A percentile compares a stretch with the other conserved stretches of the same genome.
Conservation (phyloP, 2,329 filamentous ascomycete genomes). For the Claviceps arundinis region DNA sequence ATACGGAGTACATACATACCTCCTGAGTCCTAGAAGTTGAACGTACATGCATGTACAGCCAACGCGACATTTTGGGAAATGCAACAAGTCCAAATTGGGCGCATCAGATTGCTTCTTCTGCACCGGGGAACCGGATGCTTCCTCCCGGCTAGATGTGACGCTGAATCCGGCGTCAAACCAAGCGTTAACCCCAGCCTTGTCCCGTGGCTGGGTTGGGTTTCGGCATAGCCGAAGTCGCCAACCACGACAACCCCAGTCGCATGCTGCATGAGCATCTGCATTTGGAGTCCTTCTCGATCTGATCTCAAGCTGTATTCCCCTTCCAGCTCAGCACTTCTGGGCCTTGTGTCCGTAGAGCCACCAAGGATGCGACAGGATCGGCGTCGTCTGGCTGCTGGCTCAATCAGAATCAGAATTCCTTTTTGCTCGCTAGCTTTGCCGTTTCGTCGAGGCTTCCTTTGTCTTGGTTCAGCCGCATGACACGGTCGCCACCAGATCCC, state of each 20-base stretch:
- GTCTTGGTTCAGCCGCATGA: not conserved
- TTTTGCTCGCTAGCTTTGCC: not conserved
- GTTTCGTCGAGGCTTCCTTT: not conserved
- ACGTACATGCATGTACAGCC: no score
- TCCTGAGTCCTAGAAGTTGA: no score
- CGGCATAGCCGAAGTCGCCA: conserved; percentile 4
- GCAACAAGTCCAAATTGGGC: no score
- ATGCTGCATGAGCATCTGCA: conserved; percentile 1
- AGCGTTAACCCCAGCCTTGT: no score
- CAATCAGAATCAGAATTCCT: no score
- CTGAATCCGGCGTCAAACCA: not conserved
- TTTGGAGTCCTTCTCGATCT: not conserved
- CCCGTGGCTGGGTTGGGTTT: no score
- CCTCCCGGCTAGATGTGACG: not conserved
- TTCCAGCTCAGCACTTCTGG: not conserved
- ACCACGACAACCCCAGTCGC: conserved; percentile 2
- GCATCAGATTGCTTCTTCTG: no score
- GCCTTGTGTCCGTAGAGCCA: not conserved
- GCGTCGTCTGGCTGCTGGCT: not conserved
- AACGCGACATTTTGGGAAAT: no score
- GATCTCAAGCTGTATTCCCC: not conserved
- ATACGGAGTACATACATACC: no score
- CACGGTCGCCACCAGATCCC: not conserved
- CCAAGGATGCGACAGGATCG: not conserved
- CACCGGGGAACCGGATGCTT: no score